These are phyloP conservation scores for Ramaria sp. DNA, from an alignment of 768 basidiomycete genomes.

Conservation along the genomic window DNA sequence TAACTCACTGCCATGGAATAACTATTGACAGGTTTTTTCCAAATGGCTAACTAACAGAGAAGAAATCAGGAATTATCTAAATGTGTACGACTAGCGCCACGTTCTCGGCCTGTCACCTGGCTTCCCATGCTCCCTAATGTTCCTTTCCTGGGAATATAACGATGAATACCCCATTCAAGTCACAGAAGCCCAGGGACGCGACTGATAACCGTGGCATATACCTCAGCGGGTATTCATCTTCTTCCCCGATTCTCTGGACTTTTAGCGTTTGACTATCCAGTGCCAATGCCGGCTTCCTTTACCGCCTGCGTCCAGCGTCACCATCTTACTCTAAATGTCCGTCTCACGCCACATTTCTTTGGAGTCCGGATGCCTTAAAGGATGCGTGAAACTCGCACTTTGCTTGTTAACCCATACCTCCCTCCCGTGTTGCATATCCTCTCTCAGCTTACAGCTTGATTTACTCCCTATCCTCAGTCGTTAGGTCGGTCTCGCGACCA, in stretches of 20 bases:
- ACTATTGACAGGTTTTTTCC: too few species aligned
- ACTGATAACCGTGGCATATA: too few species aligned
- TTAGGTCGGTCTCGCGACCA: neutral
- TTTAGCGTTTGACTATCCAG: neutral
- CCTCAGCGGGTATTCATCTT: too few species aligned
- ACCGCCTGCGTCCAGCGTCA: neutral
- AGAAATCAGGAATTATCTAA: neutral
- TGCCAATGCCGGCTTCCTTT: neutral
- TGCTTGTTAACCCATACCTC: too few species aligned
- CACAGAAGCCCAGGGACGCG: too few species aligned
- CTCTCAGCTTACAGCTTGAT: neutral
- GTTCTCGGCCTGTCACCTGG: neutral
- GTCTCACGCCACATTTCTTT: neutral
- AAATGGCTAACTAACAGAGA: too few species aligned
- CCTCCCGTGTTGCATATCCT: too few species aligned
- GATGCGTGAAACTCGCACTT: neutral
- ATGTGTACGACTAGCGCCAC: neutral
- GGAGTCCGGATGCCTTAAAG: neutral
- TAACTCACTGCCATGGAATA: too few species aligned
- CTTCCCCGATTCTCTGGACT: neutral
- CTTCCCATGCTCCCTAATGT: neutral
- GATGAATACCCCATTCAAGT: too few species aligned
- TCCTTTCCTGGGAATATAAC: neutral
- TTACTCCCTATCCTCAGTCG: neutral
- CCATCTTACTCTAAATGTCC: neutral